A percentile compares a stretch with the other conserved stretches of the same genome.
Conservation (phyloP, 441 rosid genomes). For the Adansonia rubrostipa region DNA sequence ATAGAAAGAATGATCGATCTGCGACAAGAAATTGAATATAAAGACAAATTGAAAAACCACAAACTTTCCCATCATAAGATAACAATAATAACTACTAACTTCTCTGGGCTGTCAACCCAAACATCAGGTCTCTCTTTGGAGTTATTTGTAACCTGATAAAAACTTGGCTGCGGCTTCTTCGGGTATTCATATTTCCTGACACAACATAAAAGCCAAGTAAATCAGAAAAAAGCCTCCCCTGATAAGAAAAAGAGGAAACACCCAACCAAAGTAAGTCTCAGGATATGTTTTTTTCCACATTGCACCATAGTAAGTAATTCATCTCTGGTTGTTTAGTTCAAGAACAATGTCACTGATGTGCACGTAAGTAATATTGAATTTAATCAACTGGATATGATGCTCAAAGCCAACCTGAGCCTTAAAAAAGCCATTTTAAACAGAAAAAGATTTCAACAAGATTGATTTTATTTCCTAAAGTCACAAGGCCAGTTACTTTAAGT, state of each 20-base stretch:
- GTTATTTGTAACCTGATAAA: conserved; percentile 86
- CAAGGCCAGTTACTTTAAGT: not conserved
- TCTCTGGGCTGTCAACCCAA: conserved; percentile 98
- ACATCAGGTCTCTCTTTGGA: conserved; percentile 98
- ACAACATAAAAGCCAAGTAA: conserved; percentile 32
- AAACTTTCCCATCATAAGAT: conserved; percentile 26
- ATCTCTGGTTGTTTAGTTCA: conserved; percentile 9
- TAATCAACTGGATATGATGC: not conserved
- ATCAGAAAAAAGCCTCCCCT: not conserved
- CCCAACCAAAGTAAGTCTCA: not conserved
- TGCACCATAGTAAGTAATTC: not conserved
- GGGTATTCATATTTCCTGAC: conserved; percentile 88
- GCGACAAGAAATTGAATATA: conserved; percentile 34
- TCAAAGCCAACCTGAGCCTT: not conserved
- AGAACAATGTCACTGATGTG: not conserved
- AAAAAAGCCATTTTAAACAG: not conserved
- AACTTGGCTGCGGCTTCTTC: conserved; percentile 80
- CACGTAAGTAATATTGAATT: not conserved
- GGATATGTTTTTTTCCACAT: not conserved
- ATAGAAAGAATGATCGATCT: conserved; percentile 90
- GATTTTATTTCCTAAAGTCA: not conserved
- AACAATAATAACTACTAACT: conserved; percentile 54
- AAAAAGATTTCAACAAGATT: not conserved
- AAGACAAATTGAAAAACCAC: not conserved
- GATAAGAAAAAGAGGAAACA: not conserved